Evolutionary conservation across 2,329 filamentous ascomycete species (phyloP).

Genomic region (Pezicula neosporulosa): DNA sequence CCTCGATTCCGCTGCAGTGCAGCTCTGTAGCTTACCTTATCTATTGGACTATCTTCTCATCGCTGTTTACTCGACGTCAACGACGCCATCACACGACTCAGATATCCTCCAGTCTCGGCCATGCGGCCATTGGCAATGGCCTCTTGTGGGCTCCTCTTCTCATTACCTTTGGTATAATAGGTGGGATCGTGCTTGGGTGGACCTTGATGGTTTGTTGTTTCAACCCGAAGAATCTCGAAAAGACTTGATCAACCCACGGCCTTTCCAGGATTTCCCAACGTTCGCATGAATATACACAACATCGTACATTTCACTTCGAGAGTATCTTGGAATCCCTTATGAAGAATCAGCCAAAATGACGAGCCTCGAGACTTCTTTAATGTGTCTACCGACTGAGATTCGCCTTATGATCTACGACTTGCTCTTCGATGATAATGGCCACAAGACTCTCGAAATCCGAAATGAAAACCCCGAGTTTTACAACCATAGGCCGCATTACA

Average conservation of each 20-base stretch:
- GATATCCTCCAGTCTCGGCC: no score
- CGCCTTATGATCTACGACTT: slow-evolving; percentile 29
- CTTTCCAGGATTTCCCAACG: no score
- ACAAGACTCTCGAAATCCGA: slow-evolving; percentile 36
- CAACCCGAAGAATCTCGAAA: neutral
- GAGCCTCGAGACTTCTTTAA: slow-evolving; percentile 12
- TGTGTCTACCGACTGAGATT: slow-evolving; percentile 22
- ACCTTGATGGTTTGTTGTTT: neutral
- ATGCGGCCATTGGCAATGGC: no score
- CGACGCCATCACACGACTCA: no score
- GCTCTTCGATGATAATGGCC: slow-evolving; percentile 35
- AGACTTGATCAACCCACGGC: neutral
- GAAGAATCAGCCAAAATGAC: slow-evolving; percentile 5
- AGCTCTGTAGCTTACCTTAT: no score
- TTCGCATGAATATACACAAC: neutral
- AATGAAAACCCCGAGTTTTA: slow-evolving; percentile 27
- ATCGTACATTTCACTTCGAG: neutral
- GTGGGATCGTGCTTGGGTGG: no score
- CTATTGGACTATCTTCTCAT: no score
- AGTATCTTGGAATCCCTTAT: neutral
- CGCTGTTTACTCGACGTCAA: no score
- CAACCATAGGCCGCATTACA: slow-evolving; percentile 16
- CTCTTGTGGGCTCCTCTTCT: no score
- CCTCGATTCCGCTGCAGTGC: no score
- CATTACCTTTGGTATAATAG: no score